Evolutionary conservation across 2,329 filamentous ascomycete genomes (phyloP), one percentile per base, ranked within the genome.

Genomic region (Aspergillus sojae): DNA sequence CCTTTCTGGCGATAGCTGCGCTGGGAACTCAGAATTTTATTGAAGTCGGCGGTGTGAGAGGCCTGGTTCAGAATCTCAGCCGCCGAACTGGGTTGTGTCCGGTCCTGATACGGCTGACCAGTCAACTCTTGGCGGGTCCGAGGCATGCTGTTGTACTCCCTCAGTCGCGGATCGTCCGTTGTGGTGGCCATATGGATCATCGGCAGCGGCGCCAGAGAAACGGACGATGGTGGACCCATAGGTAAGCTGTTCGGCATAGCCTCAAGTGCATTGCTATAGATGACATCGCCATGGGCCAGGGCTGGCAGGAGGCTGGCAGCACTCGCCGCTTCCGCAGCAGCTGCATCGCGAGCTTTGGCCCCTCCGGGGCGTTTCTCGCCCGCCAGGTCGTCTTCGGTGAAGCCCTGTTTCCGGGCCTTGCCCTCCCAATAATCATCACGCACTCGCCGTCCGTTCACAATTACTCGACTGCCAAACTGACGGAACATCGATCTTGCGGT

Each of bases 361-460:
- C 92, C 94, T 60, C 95, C 95, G 6, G 95, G 95, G 67, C 95
- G 86, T 83, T 99, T 98, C 80, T 99, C 95, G 46, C 95, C 95
- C 4, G 95, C 95, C 57, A 94, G 85, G 78, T 99, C 95, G 67
- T 96, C 93, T 77, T 99, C 95, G 1, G 95, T 99, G 75, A 99
- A 99, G 12, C 95, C 95, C 79, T 99, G 95, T 80, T 98, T 99
- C 55, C 91, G 87, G 9, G 95, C 95, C 80, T 98, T 98, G 74
- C 90, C 92, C 79, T 98, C 95, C 95, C 95, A 99, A 79, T 99
- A 99, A 77, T 99, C 95, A 79, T 99, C 95, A 57, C 95, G 90
- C 48, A 99, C 95, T 62, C 95, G 86, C 66, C 94, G 87, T 39
- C 95, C 95, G 72, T 94, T 92, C 41, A 91, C 88, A 67, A 99